phyloP scores from a whole-genome alignment of 306 rosid species.

The Acacia acuminata region DNA sequence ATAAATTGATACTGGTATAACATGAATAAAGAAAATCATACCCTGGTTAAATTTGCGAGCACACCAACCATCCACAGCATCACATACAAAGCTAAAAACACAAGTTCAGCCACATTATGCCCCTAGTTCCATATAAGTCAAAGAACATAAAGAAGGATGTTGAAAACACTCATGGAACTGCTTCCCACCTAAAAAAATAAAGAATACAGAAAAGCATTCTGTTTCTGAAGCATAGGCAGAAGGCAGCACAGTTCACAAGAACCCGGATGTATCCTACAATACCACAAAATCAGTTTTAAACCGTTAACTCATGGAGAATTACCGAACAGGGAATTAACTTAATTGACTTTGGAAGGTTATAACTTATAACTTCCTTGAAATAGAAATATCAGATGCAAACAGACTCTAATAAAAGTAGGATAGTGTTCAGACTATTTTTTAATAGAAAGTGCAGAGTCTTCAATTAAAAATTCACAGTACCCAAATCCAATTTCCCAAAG shows the following conservation, averaged over 20 bases:
- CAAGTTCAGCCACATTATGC: conserved; percentile 31
- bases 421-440: neutral
- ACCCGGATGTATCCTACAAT: conserved; percentile 85
- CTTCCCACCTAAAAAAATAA: conserved; percentile 77
- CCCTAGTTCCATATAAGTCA: conserved; percentile 10
- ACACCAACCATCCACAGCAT: conserved; percentile 97
- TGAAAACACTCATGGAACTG: conserved; percentile 19
- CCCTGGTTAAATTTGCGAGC: conserved; percentile 99
- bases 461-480: neutral
- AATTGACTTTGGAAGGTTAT: neutral
- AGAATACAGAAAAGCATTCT: conserved; percentile 71
- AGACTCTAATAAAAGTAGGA: conserved; percentile 6
- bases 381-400: conserved; percentile 29
- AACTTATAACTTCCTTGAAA: conserved; percentile 4
- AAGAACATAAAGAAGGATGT: conserved; percentile 9
- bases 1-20: conserved; percentile 1
- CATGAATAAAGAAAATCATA: conserved; percentile 30
- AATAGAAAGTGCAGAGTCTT: neutral
- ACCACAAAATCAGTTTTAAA: conserved; percentile 23
- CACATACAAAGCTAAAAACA: conserved; percentile 86
- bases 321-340: conserved; percentile 2
- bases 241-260: conserved; percentile 76
- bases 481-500: conserved; percentile 1
- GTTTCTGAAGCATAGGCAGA: conserved; percentile 74
- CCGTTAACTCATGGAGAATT: conserved; percentile 10